These are phyloP conservation scores for Populus simonii DNA, from an alignment of 345 rosid species.

Conservation along the genomic window DNA sequence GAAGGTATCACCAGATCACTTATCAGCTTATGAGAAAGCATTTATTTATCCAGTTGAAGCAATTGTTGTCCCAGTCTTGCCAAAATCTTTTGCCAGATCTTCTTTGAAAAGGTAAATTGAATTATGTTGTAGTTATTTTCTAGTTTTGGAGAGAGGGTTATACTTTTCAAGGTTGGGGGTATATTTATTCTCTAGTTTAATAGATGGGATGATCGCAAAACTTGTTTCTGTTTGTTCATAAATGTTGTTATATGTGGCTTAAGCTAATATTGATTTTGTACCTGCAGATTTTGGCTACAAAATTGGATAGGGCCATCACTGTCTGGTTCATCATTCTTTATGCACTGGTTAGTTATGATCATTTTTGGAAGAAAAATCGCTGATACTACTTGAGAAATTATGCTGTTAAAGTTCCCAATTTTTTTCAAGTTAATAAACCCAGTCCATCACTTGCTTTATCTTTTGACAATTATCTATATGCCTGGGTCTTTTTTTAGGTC, in stretches of 20 bases:
- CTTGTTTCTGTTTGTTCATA: neutral
- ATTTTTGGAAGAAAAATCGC: neutral
- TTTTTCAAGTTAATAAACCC: neutral
- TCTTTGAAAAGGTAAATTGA: constrained; percentile 75
- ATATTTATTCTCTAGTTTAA: neutral
- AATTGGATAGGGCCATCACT: constrained; percentile 97
- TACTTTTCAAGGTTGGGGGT: neutral
- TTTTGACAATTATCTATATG: neutral
- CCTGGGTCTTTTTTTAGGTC: neutral
- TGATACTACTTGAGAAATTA: neutral
- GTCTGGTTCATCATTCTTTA: constrained; percentile 76
- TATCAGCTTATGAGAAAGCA: constrained; percentile 51
- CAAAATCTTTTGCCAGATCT: constrained; percentile 74
- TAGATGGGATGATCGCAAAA: neutral
- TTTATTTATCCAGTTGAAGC: constrained; percentile 89
- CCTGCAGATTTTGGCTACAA: constrained; percentile 97
- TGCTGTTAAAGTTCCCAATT: neutral
- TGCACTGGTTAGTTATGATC: constrained; percentile 66
- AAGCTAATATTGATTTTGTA: constrained; percentile 13
- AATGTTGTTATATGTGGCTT: constrained; percentile 5
- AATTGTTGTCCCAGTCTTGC: constrained; percentile 85
- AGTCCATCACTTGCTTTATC: neutral
- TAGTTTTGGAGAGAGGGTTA: neutral
- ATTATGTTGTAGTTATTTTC: constrained; percentile 10
- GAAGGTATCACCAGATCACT: constrained; percentile 43